Percentiles rank a stretch among this genome's conserved stretches.
These are phyloP conservation scores for Exophiala alcalophila DNA, from an alignment of 2,329 filamentous ascomycete species.

Conservation along the genomic window DNA sequence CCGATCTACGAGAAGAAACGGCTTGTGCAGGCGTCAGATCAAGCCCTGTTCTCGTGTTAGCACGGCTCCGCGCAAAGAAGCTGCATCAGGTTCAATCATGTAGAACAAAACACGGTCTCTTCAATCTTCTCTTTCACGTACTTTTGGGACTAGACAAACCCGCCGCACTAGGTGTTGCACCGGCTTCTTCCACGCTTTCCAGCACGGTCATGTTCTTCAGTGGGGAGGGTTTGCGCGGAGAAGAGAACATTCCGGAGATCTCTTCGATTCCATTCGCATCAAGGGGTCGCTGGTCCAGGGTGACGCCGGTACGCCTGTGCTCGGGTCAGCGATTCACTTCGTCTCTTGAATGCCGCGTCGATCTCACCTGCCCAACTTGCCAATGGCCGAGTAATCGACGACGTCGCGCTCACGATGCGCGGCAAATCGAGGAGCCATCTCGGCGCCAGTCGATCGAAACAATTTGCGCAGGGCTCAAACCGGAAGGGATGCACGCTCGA, in stretches of 20 bases:
- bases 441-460: too few species aligned
- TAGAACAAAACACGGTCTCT: too few species aligned
- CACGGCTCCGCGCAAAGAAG: too few species aligned
- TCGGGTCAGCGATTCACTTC: conserved; percentile 21
- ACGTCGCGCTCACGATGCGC: conserved; percentile 42
- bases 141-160: conserved; percentile 64
- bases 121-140: conserved; percentile 37
- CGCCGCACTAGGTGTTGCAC: conserved; percentile 53
- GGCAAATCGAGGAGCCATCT: conserved; percentile 24
- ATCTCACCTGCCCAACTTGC: conserved; percentile 45
- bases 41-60: conserved; percentile 1
- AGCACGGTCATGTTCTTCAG: conserved; percentile 27
- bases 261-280: conserved; percentile 93
- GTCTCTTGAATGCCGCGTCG: not conserved
- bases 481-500: too few species aligned
- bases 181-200: conserved; percentile 34
- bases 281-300: conserved; percentile 73
- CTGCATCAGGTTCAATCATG: too few species aligned
- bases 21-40: conserved; percentile 40
- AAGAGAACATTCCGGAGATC: conserved; percentile 83
- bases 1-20: conserved; percentile 37
- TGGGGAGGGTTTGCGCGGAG: conserved; percentile 65
- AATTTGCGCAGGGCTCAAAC: too few species aligned
- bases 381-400: conserved; percentile 47
- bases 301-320: conserved; percentile 81